Conservation (phyloP, 139 green algal species). For the Tetratostichococcus sp. region DNA sequence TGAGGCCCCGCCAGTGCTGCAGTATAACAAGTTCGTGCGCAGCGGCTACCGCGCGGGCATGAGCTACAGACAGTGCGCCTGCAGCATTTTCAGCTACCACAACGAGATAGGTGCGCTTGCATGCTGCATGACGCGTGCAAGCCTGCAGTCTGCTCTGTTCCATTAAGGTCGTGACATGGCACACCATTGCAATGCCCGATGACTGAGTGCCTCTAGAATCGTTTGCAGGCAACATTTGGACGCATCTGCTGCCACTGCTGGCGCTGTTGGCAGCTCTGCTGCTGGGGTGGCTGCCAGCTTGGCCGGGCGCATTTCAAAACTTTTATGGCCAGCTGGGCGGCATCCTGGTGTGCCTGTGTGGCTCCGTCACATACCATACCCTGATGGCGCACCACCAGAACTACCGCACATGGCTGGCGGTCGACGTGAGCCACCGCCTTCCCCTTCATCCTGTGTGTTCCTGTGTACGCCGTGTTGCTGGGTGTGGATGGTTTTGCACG, state of each 20-base stretch:
- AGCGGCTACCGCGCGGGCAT: conserved; percentile 36
- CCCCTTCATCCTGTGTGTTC: too few species aligned
- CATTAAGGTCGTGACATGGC: too few species aligned
- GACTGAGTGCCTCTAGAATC: too few species aligned
- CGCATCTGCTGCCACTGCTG: conserved; percentile 22
- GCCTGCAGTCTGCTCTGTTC: too few species aligned
- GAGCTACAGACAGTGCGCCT: conserved; percentile 22
- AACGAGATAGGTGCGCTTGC: conserved; percentile 32
- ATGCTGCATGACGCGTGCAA: too few species aligned
- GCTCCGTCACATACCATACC: conserved; percentile 40
- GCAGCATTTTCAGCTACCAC: conserved; percentile 30
- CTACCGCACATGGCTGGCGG: conserved; percentile 29
- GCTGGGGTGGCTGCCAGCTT: conserved; percentile 11
- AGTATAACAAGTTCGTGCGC: conserved; percentile 44
- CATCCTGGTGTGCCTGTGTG: conserved; percentile 32
- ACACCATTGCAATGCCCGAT: too few species aligned
- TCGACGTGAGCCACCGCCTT: conserved; percentile 25
- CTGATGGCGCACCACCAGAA: conserved; percentile 38
- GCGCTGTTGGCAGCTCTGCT: conserved; percentile 9
- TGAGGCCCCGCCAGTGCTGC: conserved; percentile 34
- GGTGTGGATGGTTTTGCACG: too few species aligned
- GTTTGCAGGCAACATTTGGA: conserved; percentile 34
- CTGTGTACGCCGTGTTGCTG: too few species aligned
- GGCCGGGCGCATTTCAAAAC: conserved; percentile 14
- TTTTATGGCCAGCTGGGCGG: conserved; percentile 14